phyloP scores from a whole-genome alignment of 306 rosid species.

The Quillaja saponaria region DNA sequence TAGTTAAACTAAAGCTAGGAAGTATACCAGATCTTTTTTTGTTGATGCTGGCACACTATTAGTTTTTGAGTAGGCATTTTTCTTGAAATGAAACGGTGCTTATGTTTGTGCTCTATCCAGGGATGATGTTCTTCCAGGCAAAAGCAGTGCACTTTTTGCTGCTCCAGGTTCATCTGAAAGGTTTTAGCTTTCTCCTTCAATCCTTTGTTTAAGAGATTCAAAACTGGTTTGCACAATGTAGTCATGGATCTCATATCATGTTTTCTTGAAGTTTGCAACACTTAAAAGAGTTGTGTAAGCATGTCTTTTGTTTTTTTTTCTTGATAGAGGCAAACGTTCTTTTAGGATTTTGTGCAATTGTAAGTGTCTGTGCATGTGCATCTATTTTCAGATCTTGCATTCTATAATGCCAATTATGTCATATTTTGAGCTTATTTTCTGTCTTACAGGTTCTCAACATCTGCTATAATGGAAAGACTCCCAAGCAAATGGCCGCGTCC shows the following conservation, averaged over 20 bases:
- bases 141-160: conserved; percentile 51
- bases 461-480: conserved; percentile 95
- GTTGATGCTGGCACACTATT: neutral
- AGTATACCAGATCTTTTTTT: neutral
- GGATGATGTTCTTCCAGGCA: conserved; percentile 63
- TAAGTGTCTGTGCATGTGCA: conserved; percentile 4
- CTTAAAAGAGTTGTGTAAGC: conserved; percentile 11
- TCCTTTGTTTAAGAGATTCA: conserved; percentile 21
- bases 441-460: conserved; percentile 66
- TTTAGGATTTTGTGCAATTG: neutral
- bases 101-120: conserved; percentile 44
- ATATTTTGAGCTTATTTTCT: conserved; percentile 21
- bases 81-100: conserved; percentile 20
- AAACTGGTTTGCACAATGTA: conserved; percentile 5
- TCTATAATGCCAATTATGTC: neutral
- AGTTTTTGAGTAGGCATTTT: neutral
- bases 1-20: neutral
- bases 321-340: no score
- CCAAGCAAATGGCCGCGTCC: conserved; percentile 99
- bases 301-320: conserved; percentile 13
- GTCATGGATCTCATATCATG: conserved; percentile 5
- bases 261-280: neutral
- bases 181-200: conserved; percentile 40
- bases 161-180: conserved; percentile 83
- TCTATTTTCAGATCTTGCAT: conserved; percentile 10